phyloP scores from a whole-genome alignment of 2,329 filamentous ascomycete genomes.

The Cercospora sp. region DNA sequence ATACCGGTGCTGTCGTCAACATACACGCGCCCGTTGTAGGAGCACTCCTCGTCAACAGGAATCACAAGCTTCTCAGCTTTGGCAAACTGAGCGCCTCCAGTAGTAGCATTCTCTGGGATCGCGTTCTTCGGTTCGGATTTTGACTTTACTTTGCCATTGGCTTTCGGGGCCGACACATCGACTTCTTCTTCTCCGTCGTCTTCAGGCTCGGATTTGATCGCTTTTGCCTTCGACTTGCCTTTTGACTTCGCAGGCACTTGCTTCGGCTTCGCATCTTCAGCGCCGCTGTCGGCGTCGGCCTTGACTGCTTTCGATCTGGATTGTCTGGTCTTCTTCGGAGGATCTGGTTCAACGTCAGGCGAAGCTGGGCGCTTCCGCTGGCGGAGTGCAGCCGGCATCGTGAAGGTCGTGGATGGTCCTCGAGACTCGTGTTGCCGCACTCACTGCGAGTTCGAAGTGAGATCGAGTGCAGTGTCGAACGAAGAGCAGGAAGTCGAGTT shows the following conservation, averaged over 20 bases:
- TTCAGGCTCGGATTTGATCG: not conserved
- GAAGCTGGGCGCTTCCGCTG: conserved; percentile 20
- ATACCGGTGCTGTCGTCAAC: conserved; percentile 61
- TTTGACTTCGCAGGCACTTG: conserved; percentile 20
- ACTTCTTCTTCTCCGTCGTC: conserved; percentile 2
- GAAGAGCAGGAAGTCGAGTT: not conserved
- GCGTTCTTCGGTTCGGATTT: not conserved
- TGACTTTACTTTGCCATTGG: conserved; percentile 18
- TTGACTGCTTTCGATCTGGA: conserved; percentile 16
- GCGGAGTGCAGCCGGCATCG: conserved; percentile 15
- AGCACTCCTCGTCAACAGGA: conserved; percentile 51
- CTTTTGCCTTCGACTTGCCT: conserved; percentile 18
- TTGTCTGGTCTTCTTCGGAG: conserved; percentile 20
- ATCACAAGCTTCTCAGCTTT: conserved; percentile 48
- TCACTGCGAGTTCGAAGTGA: not conserved
- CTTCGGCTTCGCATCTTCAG: conserved; percentile 9
- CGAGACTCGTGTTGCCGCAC: not conserved
- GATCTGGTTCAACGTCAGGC: conserved; percentile 16
- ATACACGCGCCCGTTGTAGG: conserved; percentile 55
- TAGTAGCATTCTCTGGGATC: conserved; percentile 5
- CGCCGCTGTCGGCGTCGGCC: conserved; percentile 6
- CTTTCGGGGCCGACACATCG: conserved; percentile 10
- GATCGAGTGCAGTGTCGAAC: not conserved
- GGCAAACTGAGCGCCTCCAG: conserved; percentile 45
- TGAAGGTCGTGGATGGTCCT: not conserved